Percentiles rank a stretch among this genome's conserved stretches.
These are phyloP conservation scores for Pestalotiopsis sp. DNA, from an alignment of 2,329 filamentous ascomycete species.

Conservation along the genomic window DNA sequence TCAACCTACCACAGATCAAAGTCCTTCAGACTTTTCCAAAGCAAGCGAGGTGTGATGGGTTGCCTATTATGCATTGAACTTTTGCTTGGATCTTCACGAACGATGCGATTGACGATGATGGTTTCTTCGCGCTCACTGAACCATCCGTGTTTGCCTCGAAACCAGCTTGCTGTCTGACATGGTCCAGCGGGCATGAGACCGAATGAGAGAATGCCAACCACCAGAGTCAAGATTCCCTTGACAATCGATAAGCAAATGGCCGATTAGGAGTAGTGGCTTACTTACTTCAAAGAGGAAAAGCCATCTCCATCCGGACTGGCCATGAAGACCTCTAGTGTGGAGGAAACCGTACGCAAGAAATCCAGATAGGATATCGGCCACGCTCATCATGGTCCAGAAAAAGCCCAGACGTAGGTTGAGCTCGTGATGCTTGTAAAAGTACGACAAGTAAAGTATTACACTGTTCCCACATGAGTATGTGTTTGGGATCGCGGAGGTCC, in stretches of 20 bases:
- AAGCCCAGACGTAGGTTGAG: conserved; percentile 33
- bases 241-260: background rate
- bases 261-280: conserved; percentile 17
- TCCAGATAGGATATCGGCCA: conserved; percentile 35
- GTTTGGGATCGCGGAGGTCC: background rate
- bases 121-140: conserved; percentile 63
- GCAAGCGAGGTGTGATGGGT: conserved; percentile 48
- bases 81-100: conserved; percentile 58
- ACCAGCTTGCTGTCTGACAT: conserved; percentile 56
- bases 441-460: conserved; percentile 33
- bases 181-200: conserved; percentile 49
- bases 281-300: conserved; percentile 58
- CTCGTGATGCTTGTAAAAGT: conserved; percentile 12
- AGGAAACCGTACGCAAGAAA: conserved; percentile 37
- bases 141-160: conserved; percentile 60
- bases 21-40: conserved; percentile 53
- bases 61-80: conserved; percentile 62
- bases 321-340: conserved; percentile 39
- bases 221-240: conserved; percentile 33
- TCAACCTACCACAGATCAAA: conserved; percentile 53
- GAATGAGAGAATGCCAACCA: conserved; percentile 48
- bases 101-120: conserved; percentile 62
- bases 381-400: conserved; percentile 35
- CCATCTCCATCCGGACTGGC: conserved; percentile 47
- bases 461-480: background rate